A percentile compares a stretch with the other conserved stretches of the same genome.
Evolutionary conservation across 2,329 filamentous ascomycete genomes (phyloP).

Genomic region (Aspergillus sp.): DNA sequence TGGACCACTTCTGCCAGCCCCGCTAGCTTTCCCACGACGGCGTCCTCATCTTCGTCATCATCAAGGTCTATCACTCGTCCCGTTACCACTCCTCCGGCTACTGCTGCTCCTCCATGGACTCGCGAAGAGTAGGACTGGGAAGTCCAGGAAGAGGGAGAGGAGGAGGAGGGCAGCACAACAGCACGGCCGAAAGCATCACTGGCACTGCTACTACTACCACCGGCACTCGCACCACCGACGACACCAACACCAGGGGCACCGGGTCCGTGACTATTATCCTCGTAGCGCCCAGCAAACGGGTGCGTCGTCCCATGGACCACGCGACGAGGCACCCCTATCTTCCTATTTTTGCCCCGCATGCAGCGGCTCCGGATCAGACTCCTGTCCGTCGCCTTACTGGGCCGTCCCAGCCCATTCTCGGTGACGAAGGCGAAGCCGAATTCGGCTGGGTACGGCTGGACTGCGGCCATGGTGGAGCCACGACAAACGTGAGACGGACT

Average conservation of each 20-base stretch:
- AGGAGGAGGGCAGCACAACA: not conserved
- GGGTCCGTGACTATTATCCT: not conserved
- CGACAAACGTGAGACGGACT: too few relatives aligned
- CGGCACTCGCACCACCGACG: too few relatives aligned
- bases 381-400: not conserved
- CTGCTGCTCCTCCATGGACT: too few relatives aligned
- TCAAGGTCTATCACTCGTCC: not conserved
- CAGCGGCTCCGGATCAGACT: not conserved
- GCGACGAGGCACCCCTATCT: not conserved
- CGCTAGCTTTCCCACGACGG: not conserved
- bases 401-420: not conserved
- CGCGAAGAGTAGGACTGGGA: too few relatives aligned
- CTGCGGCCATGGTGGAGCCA: not conserved
- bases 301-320: not conserved
- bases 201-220: too few relatives aligned
- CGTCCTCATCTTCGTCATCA: not conserved
- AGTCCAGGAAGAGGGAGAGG: not conserved
- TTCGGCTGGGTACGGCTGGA: not conserved
- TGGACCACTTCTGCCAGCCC: not conserved
- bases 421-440: not conserved
- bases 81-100: too few relatives aligned
- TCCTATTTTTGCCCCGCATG: not conserved
- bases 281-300: not conserved
- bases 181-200: too few relatives aligned
- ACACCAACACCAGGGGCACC: not conserved